These are phyloP conservation scores for Helicostylum pulchrum DNA, from an alignment of 192 early-diverging fungal genomes.

Conservation along the genomic window DNA sequence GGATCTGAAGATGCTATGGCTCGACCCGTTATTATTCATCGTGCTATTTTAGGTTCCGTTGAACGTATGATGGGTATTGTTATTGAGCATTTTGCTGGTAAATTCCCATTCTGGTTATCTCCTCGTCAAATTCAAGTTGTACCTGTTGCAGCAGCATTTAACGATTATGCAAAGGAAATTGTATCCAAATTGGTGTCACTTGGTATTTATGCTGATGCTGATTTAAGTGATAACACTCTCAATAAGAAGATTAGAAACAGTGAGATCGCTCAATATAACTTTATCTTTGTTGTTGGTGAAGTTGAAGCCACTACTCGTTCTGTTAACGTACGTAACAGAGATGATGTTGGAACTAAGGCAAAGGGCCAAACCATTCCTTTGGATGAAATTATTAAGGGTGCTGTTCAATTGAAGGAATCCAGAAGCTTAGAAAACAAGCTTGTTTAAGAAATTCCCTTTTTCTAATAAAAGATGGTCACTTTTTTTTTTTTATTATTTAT, in stretches of 20 bases:
- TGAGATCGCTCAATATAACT: slow-evolving; percentile 93
- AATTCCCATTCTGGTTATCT: slow-evolving; percentile 98
- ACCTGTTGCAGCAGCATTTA: slow-evolving; percentile 77
- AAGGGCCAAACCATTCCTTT: slow-evolving; percentile 79
- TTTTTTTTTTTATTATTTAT: slow-evolving; percentile 3
- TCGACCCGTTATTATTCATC: slow-evolving; percentile 98
- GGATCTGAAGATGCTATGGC: slow-evolving; percentile 47
- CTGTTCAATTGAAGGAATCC: slow-evolving; percentile 66
- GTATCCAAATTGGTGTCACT: slow-evolving; percentile 61
- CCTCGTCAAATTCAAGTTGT: slow-evolving; percentile 91
- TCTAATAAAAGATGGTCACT: background rate
- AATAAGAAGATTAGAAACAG: slow-evolving; percentile 98
- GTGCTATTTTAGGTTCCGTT: slow-evolving; percentile 94
- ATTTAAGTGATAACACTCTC: slow-evolving; percentile 81
- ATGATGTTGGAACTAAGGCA: slow-evolving; percentile 77
- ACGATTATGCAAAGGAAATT: slow-evolving; percentile 82
- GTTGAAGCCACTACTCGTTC: slow-evolving; percentile 72
- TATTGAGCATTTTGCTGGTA: slow-evolving; percentile 93
- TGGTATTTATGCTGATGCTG: slow-evolving; percentile 84
- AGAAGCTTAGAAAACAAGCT: slow-evolving; percentile 59
- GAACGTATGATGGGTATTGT: slow-evolving; percentile 96
- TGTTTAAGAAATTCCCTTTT: slow-evolving; percentile 17
- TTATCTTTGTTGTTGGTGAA: slow-evolving; percentile 90
- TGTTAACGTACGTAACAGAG: slow-evolving; percentile 90
- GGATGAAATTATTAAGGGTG: slow-evolving; percentile 64